Evolutionary conservation across 164 flowering plant species (phyloP), one percentile per base, ranked within the genome.

Genomic region (Vitis cinerea): DNA sequence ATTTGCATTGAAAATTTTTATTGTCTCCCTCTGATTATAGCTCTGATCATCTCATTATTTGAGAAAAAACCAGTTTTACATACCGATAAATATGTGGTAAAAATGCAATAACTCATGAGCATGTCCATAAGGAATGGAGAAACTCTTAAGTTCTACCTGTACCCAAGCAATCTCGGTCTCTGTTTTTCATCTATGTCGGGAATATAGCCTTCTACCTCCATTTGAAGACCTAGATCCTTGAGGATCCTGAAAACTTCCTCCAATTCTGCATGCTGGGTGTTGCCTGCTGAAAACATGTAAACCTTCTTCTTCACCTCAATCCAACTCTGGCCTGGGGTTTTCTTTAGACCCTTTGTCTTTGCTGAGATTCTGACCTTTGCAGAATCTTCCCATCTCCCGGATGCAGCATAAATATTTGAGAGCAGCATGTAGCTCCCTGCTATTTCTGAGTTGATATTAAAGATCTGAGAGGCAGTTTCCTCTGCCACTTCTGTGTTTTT

Each of bases 371-470:
- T 87, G 64, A 87, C 78, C 64, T 62, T 86, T 11, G 95, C 97
- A 29, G 91, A 80, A 61, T 93, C 96, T 29, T 88, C 87, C 95
- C 90, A 90, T 71, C 86, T 83, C 58, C 91, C 89, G 61, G 78
- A 74, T 23, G 81, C 75, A 52, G 94, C 89, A 75, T 88, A 88
- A 12, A 86, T 78, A 78, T 88, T 84, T 7, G 95, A 89, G 29
- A 93, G 80, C 74, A 88, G 76, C 91, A 88, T 87, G 71, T 87
- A 86, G 76, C 86, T 83, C 49, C 97, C 97, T 0, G 86, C 61
- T 13, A 30, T 72, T 61, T 75, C 81, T 27, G 81, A 67, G 16
- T 76, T 62, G 58, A 79, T 74, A 52, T 54, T 53, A n/a, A 80
- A 79, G 56, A 87, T 71, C n/a, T 60, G 69, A 2, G 78, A 65